These are phyloP conservation scores for Holtermanniella nyarrowii DNA, from an alignment of 768 basidiomycete genomes.

Conservation along the genomic window DNA sequence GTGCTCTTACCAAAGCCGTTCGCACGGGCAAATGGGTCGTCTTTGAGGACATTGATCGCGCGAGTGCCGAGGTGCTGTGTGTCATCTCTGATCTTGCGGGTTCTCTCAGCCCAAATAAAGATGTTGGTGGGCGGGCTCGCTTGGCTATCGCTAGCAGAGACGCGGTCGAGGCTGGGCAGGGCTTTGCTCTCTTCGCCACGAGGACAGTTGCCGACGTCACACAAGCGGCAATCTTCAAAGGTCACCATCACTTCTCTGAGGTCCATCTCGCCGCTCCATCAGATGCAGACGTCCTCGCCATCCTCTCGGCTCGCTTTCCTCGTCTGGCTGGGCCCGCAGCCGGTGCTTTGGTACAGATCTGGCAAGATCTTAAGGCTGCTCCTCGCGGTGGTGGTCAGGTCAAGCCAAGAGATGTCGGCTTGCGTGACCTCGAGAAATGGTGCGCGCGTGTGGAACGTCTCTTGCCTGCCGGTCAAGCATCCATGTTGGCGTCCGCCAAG, in stretches of 20 bases:
- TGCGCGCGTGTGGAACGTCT: slow-evolving; percentile 61
- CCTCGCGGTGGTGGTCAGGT: slow-evolving; percentile 15
- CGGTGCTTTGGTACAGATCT: slow-evolving; percentile 54
- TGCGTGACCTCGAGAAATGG: slow-evolving; percentile 72
- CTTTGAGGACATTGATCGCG: slow-evolving; percentile 83
- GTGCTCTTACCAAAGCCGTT: slow-evolving; percentile 80
- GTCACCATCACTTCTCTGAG: slow-evolving; percentile 72
- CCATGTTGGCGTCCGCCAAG: slow-evolving; percentile 21
- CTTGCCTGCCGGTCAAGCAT: slow-evolving; percentile 47
- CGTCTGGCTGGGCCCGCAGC: slow-evolving; percentile 49
- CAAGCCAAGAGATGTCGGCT: slow-evolving; percentile 47
- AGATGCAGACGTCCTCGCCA: slow-evolving; percentile 56
- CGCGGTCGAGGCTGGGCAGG: slow-evolving; percentile 60
- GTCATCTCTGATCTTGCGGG: slow-evolving; percentile 75
- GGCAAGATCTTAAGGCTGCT: slow-evolving; percentile 49
- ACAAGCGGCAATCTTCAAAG: slow-evolving; percentile 67
- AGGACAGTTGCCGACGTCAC: slow-evolving; percentile 38
- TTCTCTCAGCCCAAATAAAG: slow-evolving; percentile 53
- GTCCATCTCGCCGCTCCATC: slow-evolving; percentile 56
- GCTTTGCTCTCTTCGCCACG: slow-evolving; percentile 82
- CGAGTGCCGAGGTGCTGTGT: slow-evolving; percentile 77
- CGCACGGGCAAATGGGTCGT: slow-evolving; percentile 85
- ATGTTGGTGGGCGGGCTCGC: slow-evolving; percentile 55
- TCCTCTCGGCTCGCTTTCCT: slow-evolving; percentile 60
- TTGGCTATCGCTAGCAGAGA: slow-evolving; percentile 67